Conservation (phyloP, 768 basidiomycete genomes). For the Calocybe indica region DNA sequence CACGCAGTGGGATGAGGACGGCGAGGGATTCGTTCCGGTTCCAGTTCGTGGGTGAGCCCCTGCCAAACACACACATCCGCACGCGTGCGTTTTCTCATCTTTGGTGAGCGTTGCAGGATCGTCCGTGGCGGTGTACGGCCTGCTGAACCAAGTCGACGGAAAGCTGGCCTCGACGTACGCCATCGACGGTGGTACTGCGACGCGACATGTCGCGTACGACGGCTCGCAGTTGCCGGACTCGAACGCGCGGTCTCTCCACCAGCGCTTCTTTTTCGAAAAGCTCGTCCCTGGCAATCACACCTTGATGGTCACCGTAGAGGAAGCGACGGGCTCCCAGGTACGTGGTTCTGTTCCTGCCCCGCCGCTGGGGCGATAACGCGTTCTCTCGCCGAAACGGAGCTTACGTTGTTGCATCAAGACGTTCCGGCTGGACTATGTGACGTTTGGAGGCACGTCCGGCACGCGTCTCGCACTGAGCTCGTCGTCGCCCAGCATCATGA, state of each 20-base stretch:
- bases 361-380: neutral
- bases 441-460: conserved; percentile 7
- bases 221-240: conserved; percentile 7
- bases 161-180: conserved; percentile 9
- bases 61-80: neutral
- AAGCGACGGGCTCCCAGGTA: conserved; percentile 11
- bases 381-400: neutral
- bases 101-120: conserved; percentile 3
- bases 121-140: conserved; percentile 12
- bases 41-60: neutral
- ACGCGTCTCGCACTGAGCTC: conserved; percentile 9
- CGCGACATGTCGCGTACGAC: conserved; percentile 4
- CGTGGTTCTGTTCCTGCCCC: neutral
- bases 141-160: conserved; percentile 12
- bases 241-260: conserved; percentile 8
- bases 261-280: conserved; percentile 12
- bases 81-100: neutral
- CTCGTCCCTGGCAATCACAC: conserved; percentile 10
- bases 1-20: neutral
- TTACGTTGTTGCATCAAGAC: neutral
- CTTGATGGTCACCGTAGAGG: conserved; percentile 5
- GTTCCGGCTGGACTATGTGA: conserved; percentile 11
- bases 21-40: neutral
- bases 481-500: too few relatives aligned
- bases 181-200: conserved; percentile 6